Percentiles rank a stretch among this genome's conserved stretches.
phyloP scores from a whole-genome alignment of 768 basidiomycete genomes.

The Termitomyces sp. region DNA sequence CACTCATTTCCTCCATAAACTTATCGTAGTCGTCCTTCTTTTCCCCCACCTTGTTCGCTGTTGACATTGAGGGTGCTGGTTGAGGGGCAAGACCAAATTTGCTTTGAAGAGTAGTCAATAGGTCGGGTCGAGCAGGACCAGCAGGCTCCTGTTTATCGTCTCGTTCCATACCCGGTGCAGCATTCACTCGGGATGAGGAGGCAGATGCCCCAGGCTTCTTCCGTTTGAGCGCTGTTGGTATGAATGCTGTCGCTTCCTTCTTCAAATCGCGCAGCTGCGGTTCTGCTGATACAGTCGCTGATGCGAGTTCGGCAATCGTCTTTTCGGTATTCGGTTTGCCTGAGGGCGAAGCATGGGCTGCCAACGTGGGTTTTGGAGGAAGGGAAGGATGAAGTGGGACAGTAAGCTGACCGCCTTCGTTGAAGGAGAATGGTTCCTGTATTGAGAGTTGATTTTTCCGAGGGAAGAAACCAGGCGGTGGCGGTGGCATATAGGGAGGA shows the following conservation, averaged over 20 bases:
- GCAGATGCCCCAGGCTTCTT: slow-evolving; percentile 43
- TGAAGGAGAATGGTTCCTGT: slow-evolving; percentile 73
- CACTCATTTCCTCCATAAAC: slow-evolving; percentile 72
- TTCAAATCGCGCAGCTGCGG: slow-evolving; percentile 90
- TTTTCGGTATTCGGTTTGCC: slow-evolving; percentile 27
- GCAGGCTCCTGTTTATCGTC: slow-evolving; percentile 20
- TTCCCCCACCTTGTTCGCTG: slow-evolving; percentile 24
- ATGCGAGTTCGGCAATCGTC: slow-evolving; percentile 29
- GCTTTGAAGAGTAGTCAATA: slow-evolving; percentile 53
- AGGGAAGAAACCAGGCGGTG: slow-evolving; percentile 66
- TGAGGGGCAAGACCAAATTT: slow-evolving; percentile 46
- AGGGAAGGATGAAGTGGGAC: slow-evolving; percentile 35
- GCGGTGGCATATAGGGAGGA: slow-evolving; percentile 29
- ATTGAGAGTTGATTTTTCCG: slow-evolving; percentile 45
- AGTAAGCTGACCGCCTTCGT: slow-evolving; percentile 39
- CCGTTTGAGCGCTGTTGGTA: slow-evolving; percentile 77
- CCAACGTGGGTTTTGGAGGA: slow-evolving; percentile 31
- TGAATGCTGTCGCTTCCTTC: slow-evolving; percentile 91
- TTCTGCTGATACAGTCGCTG: slow-evolving; percentile 76
- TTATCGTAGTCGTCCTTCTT: slow-evolving; percentile 68
- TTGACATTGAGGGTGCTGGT: slow-evolving; percentile 15
- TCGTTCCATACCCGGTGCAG: slow-evolving; percentile 52
- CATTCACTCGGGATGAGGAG: slow-evolving; percentile 44
- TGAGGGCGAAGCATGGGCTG: slow-evolving; percentile 23
- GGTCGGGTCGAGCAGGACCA: slow-evolving; percentile 52